phyloP scores from a whole-genome alignment of 1,139 yeast genomes.

The Yamadazyma triangularis region DNA sequence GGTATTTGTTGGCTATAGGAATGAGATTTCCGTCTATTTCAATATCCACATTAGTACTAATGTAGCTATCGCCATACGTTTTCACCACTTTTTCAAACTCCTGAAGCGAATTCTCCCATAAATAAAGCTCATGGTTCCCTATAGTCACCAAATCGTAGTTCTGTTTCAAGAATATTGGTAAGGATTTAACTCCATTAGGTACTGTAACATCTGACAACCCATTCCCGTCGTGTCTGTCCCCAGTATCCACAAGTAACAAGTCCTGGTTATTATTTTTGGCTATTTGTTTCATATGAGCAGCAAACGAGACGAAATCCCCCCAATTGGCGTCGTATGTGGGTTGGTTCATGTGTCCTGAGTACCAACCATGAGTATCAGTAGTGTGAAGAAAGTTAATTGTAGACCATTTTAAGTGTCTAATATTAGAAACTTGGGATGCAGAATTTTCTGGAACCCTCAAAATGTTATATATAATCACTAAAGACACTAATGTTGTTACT shows the following conservation, averaged over 20 bases:
- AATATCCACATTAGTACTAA: conserved; percentile 80
- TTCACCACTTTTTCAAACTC: conserved; percentile 61
- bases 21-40: conserved; percentile 44
- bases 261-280: conserved; percentile 53
- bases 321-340: conserved; percentile 76
- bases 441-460: too few relatives aligned
- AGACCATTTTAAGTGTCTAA: conserved; percentile 56
- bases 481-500: not conserved
- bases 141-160: conserved; percentile 78
- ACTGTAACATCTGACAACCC: conserved; percentile 77
- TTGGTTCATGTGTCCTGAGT: conserved; percentile 80
- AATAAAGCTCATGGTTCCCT: conserved; percentile 91
- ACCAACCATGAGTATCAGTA: conserved; percentile 97
- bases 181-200: conserved; percentile 65
- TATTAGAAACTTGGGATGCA: too few relatives aligned
- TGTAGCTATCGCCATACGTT: conserved; percentile 60
- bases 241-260: conserved; percentile 74
- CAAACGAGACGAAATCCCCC: conserved; percentile 86
- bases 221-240: conserved; percentile 94
- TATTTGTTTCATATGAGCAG: conserved; percentile 40
- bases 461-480: too few relatives aligned
- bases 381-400: conserved; percentile 82
- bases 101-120: conserved; percentile 57
- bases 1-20: conserved; percentile 64
- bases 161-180: conserved; percentile 57